Base-by-base conservation (phyloP, 2,329 filamentous ascomycete genomes). In the Biscogniauxia sp. region DNA sequence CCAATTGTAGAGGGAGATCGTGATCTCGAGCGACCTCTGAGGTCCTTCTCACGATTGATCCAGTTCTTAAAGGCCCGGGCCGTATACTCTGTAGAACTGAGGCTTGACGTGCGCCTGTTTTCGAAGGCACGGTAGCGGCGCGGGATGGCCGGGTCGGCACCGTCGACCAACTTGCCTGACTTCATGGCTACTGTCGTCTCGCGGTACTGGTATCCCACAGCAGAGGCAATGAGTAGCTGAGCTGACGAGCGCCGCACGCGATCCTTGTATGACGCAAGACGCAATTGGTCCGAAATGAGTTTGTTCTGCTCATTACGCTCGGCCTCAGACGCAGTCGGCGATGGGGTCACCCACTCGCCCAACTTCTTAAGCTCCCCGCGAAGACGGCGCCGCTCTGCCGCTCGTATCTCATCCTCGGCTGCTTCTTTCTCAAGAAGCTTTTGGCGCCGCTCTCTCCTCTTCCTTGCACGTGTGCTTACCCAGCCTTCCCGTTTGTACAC, bases 211-310 rank as follows among this genome's bases (percentile, higher is more conserved):
- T 66, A 49, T 50, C 63, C 59, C 15, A 66, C 60, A 20, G 66
- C 63, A 20, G 68, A 66, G 52, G 67, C 65, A 15, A 66, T 25
- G 26, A 69, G 62, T 5, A 71, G 51, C 55, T 70, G 68, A 11
- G 61, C 50, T 37, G 64, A 64, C 23, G 51, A 53, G 45, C 66
- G 66, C 49, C 56, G 63, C 26, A 68, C 41, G 45, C 61, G 65
- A 19, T 62, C 60, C n/a, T 56, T 57, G n/a, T 67, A 64, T 0
- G 52, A 53, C 1, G 54, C 49, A 15, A 64, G 51, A 15, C 57
- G 51, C 41, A 17, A 37, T 7, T 59, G 17, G 6, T 54, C 9
- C 1, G 52, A 20, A 7, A 26, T 19, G 6, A 25, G 20, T 23
- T 17, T 53, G 26, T 52, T 59, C 52, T 41, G 32, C 15, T 60